phyloP scores from a whole-genome alignment of 1,284 basidiomycete genomes.

The Heimioporus punctisporus region DNA sequence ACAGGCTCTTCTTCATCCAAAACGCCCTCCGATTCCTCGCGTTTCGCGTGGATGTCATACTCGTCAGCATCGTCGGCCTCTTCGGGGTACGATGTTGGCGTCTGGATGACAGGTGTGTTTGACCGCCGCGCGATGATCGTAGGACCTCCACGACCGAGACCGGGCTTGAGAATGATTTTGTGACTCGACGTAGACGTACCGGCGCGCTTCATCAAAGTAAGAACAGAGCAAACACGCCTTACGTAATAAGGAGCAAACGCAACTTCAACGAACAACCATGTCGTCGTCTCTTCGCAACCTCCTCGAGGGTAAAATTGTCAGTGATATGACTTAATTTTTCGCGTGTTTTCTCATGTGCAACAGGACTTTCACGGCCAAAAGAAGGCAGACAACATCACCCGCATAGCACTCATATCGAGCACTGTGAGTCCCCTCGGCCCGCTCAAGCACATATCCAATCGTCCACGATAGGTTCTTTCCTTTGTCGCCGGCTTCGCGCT shows the following conservation, averaged over 20 bases:
- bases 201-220: conserved; percentile 27
- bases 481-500: conserved; percentile 63
- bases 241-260: no score
- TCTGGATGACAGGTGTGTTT: conserved; percentile 23
- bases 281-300: conserved; percentile 37
- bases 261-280: conserved; percentile 15
- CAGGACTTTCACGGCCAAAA: conserved; percentile 80
- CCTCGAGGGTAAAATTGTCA: conserved; percentile 57
- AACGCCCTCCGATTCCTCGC: conserved; percentile 35
- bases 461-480: conserved; percentile 50
- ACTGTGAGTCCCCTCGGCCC: conserved; percentile 38
- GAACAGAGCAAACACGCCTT: not conserved
- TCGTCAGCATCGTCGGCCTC: conserved; percentile 25
- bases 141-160: conserved; percentile 34
- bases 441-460: not conserved
- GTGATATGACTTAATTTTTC: conserved; percentile 20
- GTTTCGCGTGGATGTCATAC: conserved; percentile 28
- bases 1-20: conserved; percentile 35
- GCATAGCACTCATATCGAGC: conserved; percentile 42
- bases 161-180: conserved; percentile 58
- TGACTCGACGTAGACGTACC: conserved; percentile 21
- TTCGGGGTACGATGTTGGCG: conserved; percentile 26
- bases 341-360: not conserved
- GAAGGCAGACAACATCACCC: conserved; percentile 53
- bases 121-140: conserved; percentile 35